Evolutionary conservation across 1,284 basidiomycete genomes (phyloP).

Genomic region (Leccinum subrobustum): DNA sequence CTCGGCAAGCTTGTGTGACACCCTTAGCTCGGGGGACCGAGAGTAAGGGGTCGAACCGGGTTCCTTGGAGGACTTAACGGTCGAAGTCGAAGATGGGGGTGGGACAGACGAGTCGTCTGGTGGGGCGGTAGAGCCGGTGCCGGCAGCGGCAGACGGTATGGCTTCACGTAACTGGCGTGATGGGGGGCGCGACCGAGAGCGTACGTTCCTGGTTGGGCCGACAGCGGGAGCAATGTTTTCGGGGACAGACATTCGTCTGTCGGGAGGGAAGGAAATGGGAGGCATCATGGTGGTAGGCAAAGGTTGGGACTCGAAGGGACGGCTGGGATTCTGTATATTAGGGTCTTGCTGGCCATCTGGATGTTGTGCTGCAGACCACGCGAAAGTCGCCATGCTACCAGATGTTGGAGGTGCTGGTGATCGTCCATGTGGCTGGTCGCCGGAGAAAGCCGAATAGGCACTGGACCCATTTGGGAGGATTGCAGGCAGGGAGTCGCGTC

Average conservation of each 20-base stretch:
- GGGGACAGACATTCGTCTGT: conserved; percentile 74
- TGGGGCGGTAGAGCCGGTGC: conserved; percentile 34
- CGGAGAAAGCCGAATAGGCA: conserved; percentile 59
- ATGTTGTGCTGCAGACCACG: conserved; percentile 63
- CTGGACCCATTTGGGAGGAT: conserved; percentile 62
- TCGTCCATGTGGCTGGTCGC: conserved; percentile 63
- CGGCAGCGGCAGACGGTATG: conserved; percentile 38
- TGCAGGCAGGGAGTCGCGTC: conserved; percentile 71
- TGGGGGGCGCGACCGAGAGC: conserved; percentile 69
- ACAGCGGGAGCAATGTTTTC: conserved; percentile 47
- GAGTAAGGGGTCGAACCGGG: conserved; percentile 79
- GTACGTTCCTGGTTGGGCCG: conserved; percentile 51
- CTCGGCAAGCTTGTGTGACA: conserved; percentile 94
- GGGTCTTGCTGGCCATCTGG: conserved; percentile 41
- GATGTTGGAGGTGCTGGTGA: conserved; percentile 56
- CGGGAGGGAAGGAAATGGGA: conserved; percentile 54
- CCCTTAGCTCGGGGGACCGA: conserved; percentile 87
- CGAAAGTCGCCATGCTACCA: conserved; percentile 62
- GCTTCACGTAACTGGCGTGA: conserved; percentile 55
- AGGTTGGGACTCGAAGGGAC: conserved; percentile 39
- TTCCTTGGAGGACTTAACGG: conserved; percentile 41
- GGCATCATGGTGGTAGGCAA: conserved; percentile 49
- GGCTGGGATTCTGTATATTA: conserved; percentile 39
- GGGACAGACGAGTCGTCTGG: conserved; percentile 41
- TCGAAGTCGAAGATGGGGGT: conserved; percentile 32